Evolutionary conservation across 441 rosid genomes (phyloP).

Genomic region (Theobroma grandiflorum): DNA sequence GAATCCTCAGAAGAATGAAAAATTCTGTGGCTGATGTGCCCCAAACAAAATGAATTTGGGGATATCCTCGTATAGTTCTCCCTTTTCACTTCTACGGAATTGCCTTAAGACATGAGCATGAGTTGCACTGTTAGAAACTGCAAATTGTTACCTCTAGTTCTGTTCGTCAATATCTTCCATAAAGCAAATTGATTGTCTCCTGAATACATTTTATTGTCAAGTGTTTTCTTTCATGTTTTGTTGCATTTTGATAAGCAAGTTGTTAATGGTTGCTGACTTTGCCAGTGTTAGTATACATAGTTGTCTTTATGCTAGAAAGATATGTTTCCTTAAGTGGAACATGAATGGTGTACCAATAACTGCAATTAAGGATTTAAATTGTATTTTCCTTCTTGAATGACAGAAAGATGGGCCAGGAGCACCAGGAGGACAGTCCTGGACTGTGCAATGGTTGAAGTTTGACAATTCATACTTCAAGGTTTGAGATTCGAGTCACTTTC

Average conservation of each 20-base stretch:
- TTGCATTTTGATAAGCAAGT: neutral
- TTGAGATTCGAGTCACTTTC: conserved; percentile 31
- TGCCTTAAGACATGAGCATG: neutral
- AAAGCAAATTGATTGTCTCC: neutral
- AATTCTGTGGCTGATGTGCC: conserved; percentile 14
- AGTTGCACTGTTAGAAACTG: neutral
- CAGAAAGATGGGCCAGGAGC: conserved; percentile 99
- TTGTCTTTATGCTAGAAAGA: neutral
- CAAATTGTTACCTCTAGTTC: neutral
- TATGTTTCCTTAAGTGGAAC: conserved; percentile 6
- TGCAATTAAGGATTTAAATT: neutral
- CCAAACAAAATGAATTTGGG: neutral
- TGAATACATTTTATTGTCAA: neutral
- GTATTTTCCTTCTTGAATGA: conserved; percentile 30
- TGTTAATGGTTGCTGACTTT: neutral
- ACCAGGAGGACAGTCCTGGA: conserved; percentile 99
- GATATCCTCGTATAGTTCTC: neutral
- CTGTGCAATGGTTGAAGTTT: conserved; percentile 89
- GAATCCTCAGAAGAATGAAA: neutral
- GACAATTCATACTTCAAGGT: conserved; percentile 98
- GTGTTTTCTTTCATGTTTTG: neutral
- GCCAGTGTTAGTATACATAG: neutral
- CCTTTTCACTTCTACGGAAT: neutral
- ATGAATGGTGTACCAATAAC: neutral
- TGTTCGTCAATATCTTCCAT: conserved; percentile 3